Evolutionary conservation across 495 filamentous ascomycete species (phyloP).

Genomic region (Astrothelium macrocarpum): DNA sequence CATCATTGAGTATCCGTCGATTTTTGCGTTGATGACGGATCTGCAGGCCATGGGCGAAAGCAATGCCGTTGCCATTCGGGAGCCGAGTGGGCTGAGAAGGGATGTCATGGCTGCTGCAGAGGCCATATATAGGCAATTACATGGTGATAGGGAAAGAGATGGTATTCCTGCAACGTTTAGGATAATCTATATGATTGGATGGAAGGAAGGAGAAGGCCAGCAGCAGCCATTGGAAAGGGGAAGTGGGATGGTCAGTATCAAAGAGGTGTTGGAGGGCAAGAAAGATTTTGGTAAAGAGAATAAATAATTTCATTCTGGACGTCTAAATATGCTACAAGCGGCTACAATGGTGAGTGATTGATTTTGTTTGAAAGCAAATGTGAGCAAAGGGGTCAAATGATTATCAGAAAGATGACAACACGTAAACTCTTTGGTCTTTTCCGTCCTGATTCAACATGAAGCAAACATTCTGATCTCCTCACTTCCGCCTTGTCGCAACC

Average conservation of each 20-base stretch:
- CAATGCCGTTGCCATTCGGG: conserved; percentile 21
- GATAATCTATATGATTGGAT: conserved; percentile 95
- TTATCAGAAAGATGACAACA: too few relatives aligned
- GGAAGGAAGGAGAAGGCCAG: conserved; percentile 79
- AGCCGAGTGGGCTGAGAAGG: conserved; percentile 49
- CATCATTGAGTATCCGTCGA: conserved; percentile 87
- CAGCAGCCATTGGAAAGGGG: conserved; percentile 70
- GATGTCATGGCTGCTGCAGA: conserved; percentile 86
- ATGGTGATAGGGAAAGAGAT: conserved; percentile 61
- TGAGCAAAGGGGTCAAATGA: too few relatives aligned
- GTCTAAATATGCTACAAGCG: neutral
- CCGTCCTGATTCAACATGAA: too few relatives aligned
- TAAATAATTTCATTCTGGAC: conserved; percentile 39
- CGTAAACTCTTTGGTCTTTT: too few relatives aligned
- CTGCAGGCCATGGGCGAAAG: conserved; percentile 62
- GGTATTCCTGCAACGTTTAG: conserved; percentile 78
- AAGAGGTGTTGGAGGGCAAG: conserved; percentile 20
- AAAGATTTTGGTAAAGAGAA: conserved; percentile 46
- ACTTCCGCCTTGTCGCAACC: too few relatives aligned
- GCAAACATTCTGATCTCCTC: neutral
- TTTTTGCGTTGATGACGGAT: conserved; percentile 84
- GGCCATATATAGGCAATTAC: conserved; percentile 76
- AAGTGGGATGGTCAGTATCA: conserved; percentile 32
- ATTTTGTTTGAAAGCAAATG: too few relatives aligned
- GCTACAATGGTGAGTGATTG: too few relatives aligned